These are phyloP conservation scores for Erysiphe neolycopersici DNA, from an alignment of 2,329 filamentous ascomycete genomes.

Conservation along the genomic window DNA sequence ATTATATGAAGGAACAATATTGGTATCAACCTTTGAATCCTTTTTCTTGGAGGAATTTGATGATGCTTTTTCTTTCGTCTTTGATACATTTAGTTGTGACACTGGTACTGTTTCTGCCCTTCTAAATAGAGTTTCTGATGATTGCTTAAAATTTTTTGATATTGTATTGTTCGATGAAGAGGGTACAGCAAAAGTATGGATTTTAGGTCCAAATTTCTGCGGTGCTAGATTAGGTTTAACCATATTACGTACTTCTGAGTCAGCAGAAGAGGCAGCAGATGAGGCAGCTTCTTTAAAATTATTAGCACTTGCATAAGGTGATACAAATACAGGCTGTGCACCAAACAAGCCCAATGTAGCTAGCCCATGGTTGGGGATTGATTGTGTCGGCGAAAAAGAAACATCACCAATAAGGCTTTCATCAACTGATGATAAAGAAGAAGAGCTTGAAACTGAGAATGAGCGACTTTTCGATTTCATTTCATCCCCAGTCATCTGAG, in stretches of 20 bases:
- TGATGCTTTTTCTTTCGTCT: background rate
- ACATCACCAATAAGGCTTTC: slow-evolving; percentile 7
- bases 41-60: background rate
- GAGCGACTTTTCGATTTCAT: slow-evolving; percentile 3
- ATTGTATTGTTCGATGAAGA: slow-evolving; percentile 2
- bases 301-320: slow-evolving; percentile 7
- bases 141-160: background rate
- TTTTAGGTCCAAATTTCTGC: slow-evolving; percentile 6
- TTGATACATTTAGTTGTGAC: background rate
- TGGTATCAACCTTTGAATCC: background rate
- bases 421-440: slow-evolving; percentile 15
- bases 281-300: slow-evolving; percentile 6
- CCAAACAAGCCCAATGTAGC: slow-evolving; percentile 2
- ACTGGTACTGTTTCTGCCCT: background rate
- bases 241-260: slow-evolving; percentile 7
- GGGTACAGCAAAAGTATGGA: slow-evolving; percentile 2
- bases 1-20: slow-evolving; percentile 2
- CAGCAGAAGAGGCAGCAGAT: slow-evolving; percentile 6
- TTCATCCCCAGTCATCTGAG: background rate
- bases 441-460: slow-evolving; percentile 13
- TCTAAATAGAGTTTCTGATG: background rate
- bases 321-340: slow-evolving; percentile 3
- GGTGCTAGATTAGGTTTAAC: slow-evolving; percentile 8
- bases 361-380: slow-evolving; percentile 1
- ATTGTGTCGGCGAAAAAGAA: slow-evolving; percentile 1